Percentiles rank a stretch among this genome's conserved stretches.
These are phyloP conservation scores for Paecilomyces fulvus DNA, from an alignment of 2,329 filamentous ascomycete genomes.

Conservation along the genomic window DNA sequence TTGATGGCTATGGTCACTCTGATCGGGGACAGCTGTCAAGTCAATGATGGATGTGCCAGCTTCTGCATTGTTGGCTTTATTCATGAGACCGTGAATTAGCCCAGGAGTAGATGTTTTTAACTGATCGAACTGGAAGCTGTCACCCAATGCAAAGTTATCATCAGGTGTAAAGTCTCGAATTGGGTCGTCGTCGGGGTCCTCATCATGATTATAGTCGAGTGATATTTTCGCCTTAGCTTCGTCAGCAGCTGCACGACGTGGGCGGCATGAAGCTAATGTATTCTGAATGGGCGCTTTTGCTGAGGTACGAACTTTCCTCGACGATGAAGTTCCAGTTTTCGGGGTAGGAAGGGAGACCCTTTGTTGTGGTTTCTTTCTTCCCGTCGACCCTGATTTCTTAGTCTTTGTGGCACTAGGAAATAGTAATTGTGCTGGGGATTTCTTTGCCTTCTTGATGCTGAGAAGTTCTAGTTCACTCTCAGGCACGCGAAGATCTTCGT, in stretches of 20 bases:
- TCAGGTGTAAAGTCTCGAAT: background rate
- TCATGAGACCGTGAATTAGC: background rate
- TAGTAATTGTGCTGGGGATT: slow-evolving; percentile 11
- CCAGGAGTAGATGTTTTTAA: background rate
- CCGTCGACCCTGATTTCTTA: background rate
- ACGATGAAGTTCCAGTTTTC: background rate
- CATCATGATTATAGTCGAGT: background rate
- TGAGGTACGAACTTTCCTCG: background rate
- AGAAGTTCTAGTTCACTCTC: slow-evolving; percentile 8
- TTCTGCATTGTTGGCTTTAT: background rate
- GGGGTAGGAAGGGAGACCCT: background rate
- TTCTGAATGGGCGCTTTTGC: background rate
- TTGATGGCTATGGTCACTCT: background rate
- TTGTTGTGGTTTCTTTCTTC: background rate
- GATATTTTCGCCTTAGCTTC: background rate
- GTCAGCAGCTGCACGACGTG: background rate
- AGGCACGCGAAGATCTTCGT: slow-evolving; percentile 21
- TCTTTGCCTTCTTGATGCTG: slow-evolving; percentile 1
- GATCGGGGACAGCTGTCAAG: background rate
- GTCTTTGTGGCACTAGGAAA: background rate
- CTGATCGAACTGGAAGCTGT: background rate
- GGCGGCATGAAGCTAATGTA: background rate
- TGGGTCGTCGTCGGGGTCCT: background rate
- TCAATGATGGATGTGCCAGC: background rate
- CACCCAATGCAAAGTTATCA: background rate